Evolutionary conservation across 1,284 basidiomycete species (phyloP), one percentile per base, ranked within the genome.

Genomic region (Nidula niveotomentosa): DNA sequence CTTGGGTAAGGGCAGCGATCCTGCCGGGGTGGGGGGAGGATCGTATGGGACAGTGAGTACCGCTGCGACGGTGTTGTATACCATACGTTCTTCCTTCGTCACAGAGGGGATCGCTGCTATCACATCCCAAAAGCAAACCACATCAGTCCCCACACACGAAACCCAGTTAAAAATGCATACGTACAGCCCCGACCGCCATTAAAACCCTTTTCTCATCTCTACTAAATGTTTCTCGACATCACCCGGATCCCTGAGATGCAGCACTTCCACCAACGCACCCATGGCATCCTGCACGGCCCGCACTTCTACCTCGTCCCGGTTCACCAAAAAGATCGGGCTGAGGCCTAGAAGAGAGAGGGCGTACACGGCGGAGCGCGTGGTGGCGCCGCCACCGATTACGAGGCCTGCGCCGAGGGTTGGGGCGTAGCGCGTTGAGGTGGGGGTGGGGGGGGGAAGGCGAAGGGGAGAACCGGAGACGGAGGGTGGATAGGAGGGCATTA

Each of bases 261-360:
- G 59, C n/a, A 71, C 58, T 8, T 43, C 36, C 23, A 56, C 58
- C 39, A 52, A 62, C 6, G 60, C 30, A 30, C 30, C 54, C 53
- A 66, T 57, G 6, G 62, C 54, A 3, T 58, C 51, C 49, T 63
- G 60, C 6, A 70, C 66, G 1, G 53, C 61, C 5, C 53, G 48
- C 12, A 58, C 84, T 80, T 78, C 75, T 76, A 59, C 73, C 78
- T 50, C 69, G 74, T 63, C 72, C 15, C 72, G 69, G 51, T 72
- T 72, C 41, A 73, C 60, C 30, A 73, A 56, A 55, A 65, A 73
- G 43, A 73, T 63, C 2, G 71, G 69, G 7, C 59, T 56, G 8
- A 71, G 65, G 3, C 69, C 69, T 36, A 73, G 65, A 1, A 68
- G 60, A 8, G 62, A 61, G 23, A 73, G 66, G 1, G 70, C 71